These are phyloP conservation scores for Colletotrichum sp. DNA, from an alignment of 2,329 filamentous ascomycete genomes.

Conservation along the genomic window DNA sequence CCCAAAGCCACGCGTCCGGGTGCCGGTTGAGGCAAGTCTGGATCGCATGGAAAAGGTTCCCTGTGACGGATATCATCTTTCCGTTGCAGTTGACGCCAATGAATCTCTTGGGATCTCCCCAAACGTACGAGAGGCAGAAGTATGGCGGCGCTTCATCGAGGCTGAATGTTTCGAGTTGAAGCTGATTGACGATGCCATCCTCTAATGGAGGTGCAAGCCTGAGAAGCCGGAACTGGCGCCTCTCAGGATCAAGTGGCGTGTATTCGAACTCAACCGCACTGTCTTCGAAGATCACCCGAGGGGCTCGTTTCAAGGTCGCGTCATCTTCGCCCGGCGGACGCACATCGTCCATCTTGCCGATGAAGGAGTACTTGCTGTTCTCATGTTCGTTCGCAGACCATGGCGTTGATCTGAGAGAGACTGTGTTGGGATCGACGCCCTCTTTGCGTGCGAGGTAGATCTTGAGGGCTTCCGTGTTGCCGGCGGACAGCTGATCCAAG, in stretches of 20 bases:
- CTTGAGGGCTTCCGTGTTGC: background rate
- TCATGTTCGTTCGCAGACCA: background rate
- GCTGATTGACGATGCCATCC: background rate
- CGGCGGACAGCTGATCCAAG: background rate
- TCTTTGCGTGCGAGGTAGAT: background rate
- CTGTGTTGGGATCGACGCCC: background rate
- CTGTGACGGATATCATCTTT: background rate
- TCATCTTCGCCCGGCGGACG: background rate
- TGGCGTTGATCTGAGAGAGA: background rate
- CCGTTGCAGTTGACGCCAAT: background rate
- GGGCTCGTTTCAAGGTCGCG: background rate
- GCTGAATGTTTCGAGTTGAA: background rate
- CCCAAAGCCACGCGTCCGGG: background rate
- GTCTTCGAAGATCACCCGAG: background rate
- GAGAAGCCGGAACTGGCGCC: background rate
- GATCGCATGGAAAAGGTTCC: background rate
- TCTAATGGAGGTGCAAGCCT: background rate
- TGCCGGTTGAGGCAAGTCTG: background rate
- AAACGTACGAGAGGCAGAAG: constrained; percentile 7
- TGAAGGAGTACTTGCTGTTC: background rate
- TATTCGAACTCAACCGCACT: background rate
- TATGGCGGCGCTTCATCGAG: background rate
- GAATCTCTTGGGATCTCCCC: background rate
- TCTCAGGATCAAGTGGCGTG: background rate
- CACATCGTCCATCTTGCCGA: background rate